Percentiles rank a stretch among this genome's conserved stretches.
Evolutionary conservation across 75 land plant genomes (phyloP).

Genomic region (Pseudotsuga menziesii): DNA sequence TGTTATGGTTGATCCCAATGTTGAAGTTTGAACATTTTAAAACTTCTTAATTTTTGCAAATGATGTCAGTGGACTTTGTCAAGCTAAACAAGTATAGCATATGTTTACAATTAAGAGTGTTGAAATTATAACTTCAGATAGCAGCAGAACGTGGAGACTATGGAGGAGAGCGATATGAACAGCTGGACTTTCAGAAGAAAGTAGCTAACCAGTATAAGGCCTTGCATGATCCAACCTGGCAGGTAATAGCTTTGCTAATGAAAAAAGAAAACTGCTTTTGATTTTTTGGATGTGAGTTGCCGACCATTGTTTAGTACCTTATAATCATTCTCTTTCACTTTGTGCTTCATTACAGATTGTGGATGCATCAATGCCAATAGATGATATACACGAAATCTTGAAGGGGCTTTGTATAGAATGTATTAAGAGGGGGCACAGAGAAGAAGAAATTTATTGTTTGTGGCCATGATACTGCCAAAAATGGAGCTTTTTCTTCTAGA

Average conservation of each 20-base stretch:
- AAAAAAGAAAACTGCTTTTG: too few species aligned
- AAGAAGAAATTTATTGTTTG: constrained; percentile 11
- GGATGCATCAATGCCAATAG: constrained; percentile 67
- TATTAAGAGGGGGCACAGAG: constrained; percentile 41
- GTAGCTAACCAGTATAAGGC: constrained; percentile 53
- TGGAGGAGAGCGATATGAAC: constrained; percentile 93
- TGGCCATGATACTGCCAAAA: too few species aligned
- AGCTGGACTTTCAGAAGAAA: constrained; percentile 79
- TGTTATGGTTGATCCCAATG: neutral
- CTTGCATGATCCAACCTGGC: constrained; percentile 63
- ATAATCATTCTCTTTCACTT: too few species aligned
- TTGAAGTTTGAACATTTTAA: too few species aligned
- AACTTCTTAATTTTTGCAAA: neutral
- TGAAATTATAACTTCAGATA: constrained; percentile 30
- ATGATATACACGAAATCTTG: constrained; percentile 51
- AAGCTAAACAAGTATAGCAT: neutral
- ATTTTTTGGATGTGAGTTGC: too few species aligned
- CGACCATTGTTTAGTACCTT: too few species aligned
- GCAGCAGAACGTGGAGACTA: constrained; percentile 93
- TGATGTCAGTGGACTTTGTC: neutral
- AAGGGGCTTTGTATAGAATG: constrained; percentile 38
- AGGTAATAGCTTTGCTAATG: neutral
- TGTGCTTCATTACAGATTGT: constrained; percentile 19
- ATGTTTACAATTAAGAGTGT: neutral
- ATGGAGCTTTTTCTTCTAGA: too few species aligned